These are phyloP conservation scores for Mortierella sp. DNA, from an alignment of 371 early-diverging fungal genomes.

Conservation along the genomic window DNA sequence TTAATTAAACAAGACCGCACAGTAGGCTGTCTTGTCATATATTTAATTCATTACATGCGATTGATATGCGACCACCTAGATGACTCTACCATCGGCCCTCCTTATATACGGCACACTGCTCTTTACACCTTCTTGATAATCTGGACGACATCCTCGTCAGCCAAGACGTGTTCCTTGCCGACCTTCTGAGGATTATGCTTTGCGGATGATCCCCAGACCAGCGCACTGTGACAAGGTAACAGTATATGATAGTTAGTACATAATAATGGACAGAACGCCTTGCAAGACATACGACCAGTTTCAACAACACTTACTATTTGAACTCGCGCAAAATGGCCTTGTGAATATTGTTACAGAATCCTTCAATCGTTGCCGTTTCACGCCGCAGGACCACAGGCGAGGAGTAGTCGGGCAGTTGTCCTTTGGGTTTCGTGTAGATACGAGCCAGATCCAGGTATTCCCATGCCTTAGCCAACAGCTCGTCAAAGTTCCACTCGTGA, in stretches of 20 bases:
- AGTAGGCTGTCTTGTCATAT: too few species aligned
- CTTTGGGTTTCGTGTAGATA: constrained; percentile 99
- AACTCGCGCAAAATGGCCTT: constrained; percentile 95
- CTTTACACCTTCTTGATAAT: constrained; percentile 83
- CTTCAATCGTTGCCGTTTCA: constrained; percentile 85
- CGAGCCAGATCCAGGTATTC: constrained; percentile 68
- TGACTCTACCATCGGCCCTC: too few species aligned
- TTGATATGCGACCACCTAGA: too few species aligned
- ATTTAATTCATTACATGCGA: too few species aligned
- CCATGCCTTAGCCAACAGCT: constrained; percentile 97
- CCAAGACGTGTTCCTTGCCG: constrained; percentile 95
- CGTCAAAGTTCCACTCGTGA: constrained; percentile 99
- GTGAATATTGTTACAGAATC: constrained; percentile 99
- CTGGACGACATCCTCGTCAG: constrained; percentile 99
- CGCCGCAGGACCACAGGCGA: constrained; percentile 95
- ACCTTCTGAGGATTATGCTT: constrained; percentile 99
- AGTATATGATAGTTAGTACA: not conserved
- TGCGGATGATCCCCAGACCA: constrained; percentile 99
- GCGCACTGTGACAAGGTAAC: constrained; percentile 66
- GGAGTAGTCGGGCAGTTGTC: constrained; percentile 96
- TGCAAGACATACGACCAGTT: too few species aligned
- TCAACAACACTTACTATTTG: constrained; percentile 73
- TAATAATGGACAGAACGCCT: too few species aligned
- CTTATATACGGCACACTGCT: not conserved
- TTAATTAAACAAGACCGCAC: too few species aligned